Percentiles rank a stretch among this genome's conserved stretches.
phyloP scores from a whole-genome alignment of 202 grass and related monocot species.

The Sporobolus alterniflorus region DNA sequence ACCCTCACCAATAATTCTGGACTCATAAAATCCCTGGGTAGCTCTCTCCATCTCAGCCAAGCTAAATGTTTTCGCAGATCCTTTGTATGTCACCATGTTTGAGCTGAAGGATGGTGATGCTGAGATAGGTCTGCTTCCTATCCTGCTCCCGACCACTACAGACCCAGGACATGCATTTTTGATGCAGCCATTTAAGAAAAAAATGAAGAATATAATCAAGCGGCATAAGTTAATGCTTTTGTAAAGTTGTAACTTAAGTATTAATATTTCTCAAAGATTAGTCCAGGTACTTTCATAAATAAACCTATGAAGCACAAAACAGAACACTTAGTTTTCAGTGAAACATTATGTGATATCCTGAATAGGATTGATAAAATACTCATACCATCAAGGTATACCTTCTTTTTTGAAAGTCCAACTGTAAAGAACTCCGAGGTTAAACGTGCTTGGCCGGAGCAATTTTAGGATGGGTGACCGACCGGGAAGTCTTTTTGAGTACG shows the following conservation, averaged over 20 bases:
- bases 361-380: too few species aligned
- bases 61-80: slow-evolving; percentile 84
- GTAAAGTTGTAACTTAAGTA: not conserved
- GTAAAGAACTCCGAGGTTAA: too few species aligned
- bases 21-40: slow-evolving; percentile 83
- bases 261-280: not conserved
- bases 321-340: not conserved
- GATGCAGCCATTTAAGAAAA: not conserved
- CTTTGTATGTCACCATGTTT: slow-evolving; percentile 82
- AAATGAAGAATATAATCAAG: not conserved
- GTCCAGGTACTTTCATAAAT: not conserved
- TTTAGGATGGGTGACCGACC: too few species aligned
- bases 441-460: too few species aligned
- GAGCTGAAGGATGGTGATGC: slow-evolving; percentile 76
- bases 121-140: slow-evolving; percentile 61
- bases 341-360: too few species aligned
- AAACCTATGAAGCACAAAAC: not conserved
- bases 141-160: slow-evolving; percentile 27
- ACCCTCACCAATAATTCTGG: slow-evolving; percentile 94
- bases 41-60: slow-evolving; percentile 89
- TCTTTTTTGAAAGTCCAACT: too few species aligned
- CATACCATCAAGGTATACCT: too few species aligned
- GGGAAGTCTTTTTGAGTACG: too few species aligned
- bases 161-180: slow-evolving; percentile 51
- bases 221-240: not conserved